phyloP scores from a whole-genome alignment of 768 basidiomycete genomes.

The Austroboletus festivus region DNA sequence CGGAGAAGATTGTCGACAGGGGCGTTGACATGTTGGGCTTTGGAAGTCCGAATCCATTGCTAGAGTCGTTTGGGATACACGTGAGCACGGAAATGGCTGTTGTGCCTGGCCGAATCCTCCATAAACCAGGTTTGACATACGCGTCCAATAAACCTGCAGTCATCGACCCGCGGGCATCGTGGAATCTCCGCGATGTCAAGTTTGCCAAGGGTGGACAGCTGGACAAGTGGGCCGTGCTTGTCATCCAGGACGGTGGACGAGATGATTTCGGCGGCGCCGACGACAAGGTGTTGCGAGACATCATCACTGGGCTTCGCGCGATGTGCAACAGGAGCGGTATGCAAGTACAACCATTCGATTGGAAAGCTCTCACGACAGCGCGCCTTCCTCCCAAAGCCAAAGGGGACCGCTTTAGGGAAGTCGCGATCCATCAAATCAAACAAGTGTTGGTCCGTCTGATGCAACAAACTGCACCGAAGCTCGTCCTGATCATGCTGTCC shows the following conservation, averaged over 20 bases:
- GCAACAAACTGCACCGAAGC: constrained; percentile 2
- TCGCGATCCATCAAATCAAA: constrained; percentile 39
- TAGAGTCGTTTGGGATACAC: constrained; percentile 42
- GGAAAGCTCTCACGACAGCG: constrained; percentile 33
- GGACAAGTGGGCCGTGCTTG: constrained; percentile 63
- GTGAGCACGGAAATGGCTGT: constrained; percentile 49
- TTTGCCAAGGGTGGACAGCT: constrained; percentile 59
- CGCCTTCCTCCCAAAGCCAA: constrained; percentile 43
- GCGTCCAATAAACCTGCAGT: constrained; percentile 18
- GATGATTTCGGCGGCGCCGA: constrained; percentile 51
- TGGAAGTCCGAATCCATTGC: constrained; percentile 25
- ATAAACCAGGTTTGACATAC: constrained; percentile 43
- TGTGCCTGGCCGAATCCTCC: constrained; percentile 51
- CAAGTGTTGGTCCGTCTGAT: neutral
- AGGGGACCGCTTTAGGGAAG: constrained; percentile 47
- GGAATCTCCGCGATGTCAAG: constrained; percentile 51
- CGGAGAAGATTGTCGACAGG: constrained; percentile 37
- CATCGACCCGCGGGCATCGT: constrained; percentile 44
- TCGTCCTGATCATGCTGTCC: constrained; percentile 46
- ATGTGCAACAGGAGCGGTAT: constrained; percentile 72
- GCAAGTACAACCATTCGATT: constrained; percentile 33
- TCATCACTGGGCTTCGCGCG: constrained; percentile 47
- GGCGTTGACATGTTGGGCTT: constrained; percentile 46
- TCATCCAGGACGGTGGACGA: constrained; percentile 53
- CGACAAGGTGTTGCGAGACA: constrained; percentile 47